These are phyloP conservation scores for Cantharellus anzutake DNA, from an alignment of 768 basidiomycete species.

Conservation along the genomic window DNA sequence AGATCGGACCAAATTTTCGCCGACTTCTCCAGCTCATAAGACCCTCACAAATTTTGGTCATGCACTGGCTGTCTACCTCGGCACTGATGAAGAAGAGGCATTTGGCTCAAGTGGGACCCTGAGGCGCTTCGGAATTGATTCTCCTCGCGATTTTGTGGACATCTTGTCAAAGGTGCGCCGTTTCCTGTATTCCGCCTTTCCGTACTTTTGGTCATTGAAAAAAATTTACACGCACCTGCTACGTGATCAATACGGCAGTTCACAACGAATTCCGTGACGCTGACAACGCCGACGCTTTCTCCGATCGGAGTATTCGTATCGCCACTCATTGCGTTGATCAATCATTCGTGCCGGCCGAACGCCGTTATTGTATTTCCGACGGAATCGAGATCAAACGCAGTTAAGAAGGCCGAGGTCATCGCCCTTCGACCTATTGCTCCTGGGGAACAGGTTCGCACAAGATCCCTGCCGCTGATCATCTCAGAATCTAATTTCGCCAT, in stretches of 20 bases:
- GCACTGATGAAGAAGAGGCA: slow-evolving; percentile 8
- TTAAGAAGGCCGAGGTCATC: slow-evolving; percentile 36
- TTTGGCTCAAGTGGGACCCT: slow-evolving; percentile 32
- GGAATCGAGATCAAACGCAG: slow-evolving; percentile 22
- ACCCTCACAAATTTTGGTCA: slow-evolving; percentile 54
- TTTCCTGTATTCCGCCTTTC: background rate
- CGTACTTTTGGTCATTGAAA: background rate
- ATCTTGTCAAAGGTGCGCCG: slow-evolving; percentile 47
- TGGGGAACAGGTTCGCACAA: slow-evolving; percentile 43
- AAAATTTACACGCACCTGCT: background rate
- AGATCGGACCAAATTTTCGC: slow-evolving; percentile 41
- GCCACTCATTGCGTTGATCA: slow-evolving; percentile 59
- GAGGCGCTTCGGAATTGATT: slow-evolving; percentile 36
- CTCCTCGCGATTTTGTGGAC: slow-evolving; percentile 44
- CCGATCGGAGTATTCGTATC: slow-evolving; percentile 77
- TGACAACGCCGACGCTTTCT: slow-evolving; percentile 56
- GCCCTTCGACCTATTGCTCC: slow-evolving; percentile 42
- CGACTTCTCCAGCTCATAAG: slow-evolving; percentile 24
- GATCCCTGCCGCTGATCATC: slow-evolving; percentile 3
- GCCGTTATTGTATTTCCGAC: slow-evolving; percentile 83
- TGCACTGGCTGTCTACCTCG: slow-evolving; percentile 49
- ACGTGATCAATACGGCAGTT: slow-evolving; percentile 31
- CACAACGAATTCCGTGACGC: slow-evolving; percentile 75
- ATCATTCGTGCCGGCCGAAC: slow-evolving; percentile 80
- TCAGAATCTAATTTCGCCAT: background rate